phyloP scores from a whole-genome alignment of 352 stramenopile species.

The Phytophthora pistaciae region DNA sequence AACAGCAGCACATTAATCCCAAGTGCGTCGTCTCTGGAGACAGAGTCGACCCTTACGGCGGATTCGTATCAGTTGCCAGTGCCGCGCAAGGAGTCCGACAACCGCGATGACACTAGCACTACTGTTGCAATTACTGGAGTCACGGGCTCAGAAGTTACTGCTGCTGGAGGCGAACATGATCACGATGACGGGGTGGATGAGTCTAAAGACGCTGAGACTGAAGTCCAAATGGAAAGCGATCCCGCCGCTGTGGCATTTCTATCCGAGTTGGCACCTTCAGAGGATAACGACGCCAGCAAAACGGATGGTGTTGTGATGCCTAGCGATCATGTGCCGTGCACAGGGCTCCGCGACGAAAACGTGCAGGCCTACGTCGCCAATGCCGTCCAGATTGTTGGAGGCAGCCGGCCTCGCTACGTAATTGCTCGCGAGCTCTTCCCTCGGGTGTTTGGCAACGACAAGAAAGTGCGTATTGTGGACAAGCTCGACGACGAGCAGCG shows the following conservation, averaged over 20 bases:
- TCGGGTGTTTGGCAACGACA: conserved; percentile 58
- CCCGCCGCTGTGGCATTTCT: conserved; percentile 37
- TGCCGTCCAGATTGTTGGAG: conserved; percentile 75
- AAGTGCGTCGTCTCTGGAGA: conserved; percentile 5
- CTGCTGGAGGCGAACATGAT: conserved; percentile 2
- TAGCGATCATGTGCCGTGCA: conserved; percentile 61
- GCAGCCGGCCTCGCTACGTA: conserved; percentile 81
- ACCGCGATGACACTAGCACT: background rate
- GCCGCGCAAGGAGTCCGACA: conserved; percentile 10
- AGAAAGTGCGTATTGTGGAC: conserved; percentile 73
- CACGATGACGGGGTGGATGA: conserved; percentile 12
- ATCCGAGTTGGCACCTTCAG: conserved; percentile 19
- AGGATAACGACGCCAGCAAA: conserved; percentile 15
- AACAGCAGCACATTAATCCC: conserved; percentile 3
- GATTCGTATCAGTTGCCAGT: conserved; percentile 12
- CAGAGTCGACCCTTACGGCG: conserved; percentile 18
- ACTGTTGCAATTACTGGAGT: background rate
- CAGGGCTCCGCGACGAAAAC: conserved; percentile 69
- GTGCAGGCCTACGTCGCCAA: conserved; percentile 70
- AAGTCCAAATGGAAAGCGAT: conserved; percentile 33
- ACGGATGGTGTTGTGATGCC: conserved; percentile 29
- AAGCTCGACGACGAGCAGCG: conserved; percentile 62
- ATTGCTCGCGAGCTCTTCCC: conserved; percentile 84
- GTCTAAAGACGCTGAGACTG: conserved; percentile 11
- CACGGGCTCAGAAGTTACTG: conserved; percentile 1